A percentile compares a stretch with the other conserved stretches of the same genome.
Evolutionary conservation across 2,329 filamentous ascomycete species (phyloP).

Genomic region (Aspergillus bombycis): DNA sequence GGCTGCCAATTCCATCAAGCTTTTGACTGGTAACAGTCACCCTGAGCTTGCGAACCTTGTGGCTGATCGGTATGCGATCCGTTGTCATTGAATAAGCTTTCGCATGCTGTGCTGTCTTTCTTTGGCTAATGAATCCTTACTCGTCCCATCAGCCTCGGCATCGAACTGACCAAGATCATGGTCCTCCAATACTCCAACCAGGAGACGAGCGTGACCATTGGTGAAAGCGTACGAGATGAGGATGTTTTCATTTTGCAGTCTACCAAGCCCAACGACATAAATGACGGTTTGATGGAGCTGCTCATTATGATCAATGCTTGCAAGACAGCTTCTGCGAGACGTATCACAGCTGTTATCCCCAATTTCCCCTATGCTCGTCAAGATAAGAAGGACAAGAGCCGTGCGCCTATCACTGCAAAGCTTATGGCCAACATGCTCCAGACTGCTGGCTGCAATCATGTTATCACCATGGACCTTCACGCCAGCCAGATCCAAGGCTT

Average conservation of each 20-base stretch:
- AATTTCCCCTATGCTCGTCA: slow-evolving; percentile 97
- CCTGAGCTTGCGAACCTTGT: slow-evolving; percentile 71
- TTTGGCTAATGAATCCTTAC: slow-evolving; percentile 13
- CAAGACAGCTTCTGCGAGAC: slow-evolving; percentile 79
- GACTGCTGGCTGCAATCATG: slow-evolving; percentile 87
- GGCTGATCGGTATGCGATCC: slow-evolving; percentile 60
- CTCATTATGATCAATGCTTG: slow-evolving; percentile 98
- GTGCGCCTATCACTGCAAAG: slow-evolving; percentile 94
- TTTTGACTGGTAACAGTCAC: slow-evolving; percentile 75
- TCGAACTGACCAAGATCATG: slow-evolving; percentile 70
- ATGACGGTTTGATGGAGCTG: slow-evolving; percentile 96
- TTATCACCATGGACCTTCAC: slow-evolving; percentile 96
- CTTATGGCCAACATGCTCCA: slow-evolving; percentile 98
- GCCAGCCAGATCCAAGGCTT: slow-evolving; percentile 94
- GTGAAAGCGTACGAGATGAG: slow-evolving; percentile 94
- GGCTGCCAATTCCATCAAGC: slow-evolving; percentile 74
- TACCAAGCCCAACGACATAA: slow-evolving; percentile 92
- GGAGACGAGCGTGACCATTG: slow-evolving; percentile 74
- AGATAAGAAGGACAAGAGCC: slow-evolving; percentile 95
- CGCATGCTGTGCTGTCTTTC: slow-evolving; percentile 1
- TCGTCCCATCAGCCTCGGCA: slow-evolving; percentile 57
- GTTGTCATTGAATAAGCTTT: background rate
- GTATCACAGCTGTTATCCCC: slow-evolving; percentile 92
- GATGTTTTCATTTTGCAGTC: slow-evolving; percentile 98
- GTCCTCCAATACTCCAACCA: slow-evolving; percentile 70